A percentile compares a stretch with the other conserved stretches of the same genome.
Conservation (phyloP, 768 basidiomycete genomes). For the Aureoboletus auriporus region DNA sequence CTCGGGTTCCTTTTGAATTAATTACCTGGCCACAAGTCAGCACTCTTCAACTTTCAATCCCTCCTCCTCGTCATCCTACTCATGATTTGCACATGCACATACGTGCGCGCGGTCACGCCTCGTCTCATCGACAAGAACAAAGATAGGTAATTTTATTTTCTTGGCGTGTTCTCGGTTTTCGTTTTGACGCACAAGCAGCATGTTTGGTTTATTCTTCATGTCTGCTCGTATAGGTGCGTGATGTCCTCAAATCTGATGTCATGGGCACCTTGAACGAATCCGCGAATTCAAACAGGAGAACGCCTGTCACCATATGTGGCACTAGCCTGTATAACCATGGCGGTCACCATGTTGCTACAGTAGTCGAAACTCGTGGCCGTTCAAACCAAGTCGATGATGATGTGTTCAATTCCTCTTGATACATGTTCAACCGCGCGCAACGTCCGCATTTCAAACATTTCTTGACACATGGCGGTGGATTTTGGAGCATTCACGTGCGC, state of each 20-base stretch:
- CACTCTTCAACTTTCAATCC: constrained; percentile 97
- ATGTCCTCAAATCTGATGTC: background rate
- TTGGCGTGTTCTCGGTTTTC: background rate
- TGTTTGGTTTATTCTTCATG: constrained; percentile 92
- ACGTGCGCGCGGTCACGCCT: constrained; percentile 86
- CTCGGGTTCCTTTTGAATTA: background rate
- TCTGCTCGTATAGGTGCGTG: constrained; percentile 88
- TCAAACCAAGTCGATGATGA: too few relatives aligned
- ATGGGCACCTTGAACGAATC: background rate
- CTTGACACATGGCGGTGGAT: too few relatives aligned
- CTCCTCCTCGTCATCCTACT: constrained; percentile 92
- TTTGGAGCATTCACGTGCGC: too few relatives aligned
- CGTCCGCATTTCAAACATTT: too few relatives aligned
- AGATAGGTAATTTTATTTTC: constrained; percentile 59
- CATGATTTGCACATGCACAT: constrained; percentile 95
- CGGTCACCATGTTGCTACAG: constrained; percentile 58
- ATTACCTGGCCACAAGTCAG: constrained; percentile 53
- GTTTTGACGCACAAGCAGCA: constrained; percentile 43
- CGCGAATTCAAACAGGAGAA: constrained; percentile 59
- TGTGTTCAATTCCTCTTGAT: too few relatives aligned
- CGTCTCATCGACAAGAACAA: constrained; percentile 91
- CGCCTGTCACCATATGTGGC: constrained; percentile 95
- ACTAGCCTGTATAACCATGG: constrained; percentile 91
- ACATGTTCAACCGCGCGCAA: too few relatives aligned
- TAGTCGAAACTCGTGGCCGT: constrained; percentile 24